These are phyloP conservation scores for Sonneratia alba DNA, from an alignment of 345 rosid species.

Conservation along the genomic window DNA sequence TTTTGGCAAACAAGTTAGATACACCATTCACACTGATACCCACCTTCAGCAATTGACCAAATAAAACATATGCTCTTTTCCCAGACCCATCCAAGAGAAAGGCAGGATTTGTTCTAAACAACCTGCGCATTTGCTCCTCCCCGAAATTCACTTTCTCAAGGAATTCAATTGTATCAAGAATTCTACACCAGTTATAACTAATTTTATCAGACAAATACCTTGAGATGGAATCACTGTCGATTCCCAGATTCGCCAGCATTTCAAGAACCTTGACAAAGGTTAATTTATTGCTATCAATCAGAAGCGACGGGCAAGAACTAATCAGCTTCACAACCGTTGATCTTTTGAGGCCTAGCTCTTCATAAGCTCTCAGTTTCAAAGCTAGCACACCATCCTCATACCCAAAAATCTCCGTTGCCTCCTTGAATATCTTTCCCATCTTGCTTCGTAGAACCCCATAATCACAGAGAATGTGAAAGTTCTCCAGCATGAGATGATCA, in stretches of 20 bases:
- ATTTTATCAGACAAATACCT: conserved; percentile 25
- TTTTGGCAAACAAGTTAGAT: too few species aligned
- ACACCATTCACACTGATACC: conserved; percentile 24
- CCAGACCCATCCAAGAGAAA: conserved; percentile 59
- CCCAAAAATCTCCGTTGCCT: conserved; percentile 46
- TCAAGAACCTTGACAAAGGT: conserved; percentile 43
- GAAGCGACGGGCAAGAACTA: conserved; percentile 42
- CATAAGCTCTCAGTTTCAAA: conserved; percentile 41
- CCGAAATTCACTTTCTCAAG: conserved; percentile 49
- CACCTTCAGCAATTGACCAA: conserved; percentile 50
- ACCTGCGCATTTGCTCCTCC: conserved; percentile 32
- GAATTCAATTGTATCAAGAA: conserved; percentile 49
- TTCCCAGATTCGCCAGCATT: conserved; percentile 34
- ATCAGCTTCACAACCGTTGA: conserved; percentile 47
- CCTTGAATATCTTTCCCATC: conserved; percentile 60
- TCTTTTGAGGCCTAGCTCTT: conserved; percentile 48
- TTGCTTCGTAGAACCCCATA: conserved; percentile 63
- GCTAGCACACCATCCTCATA: conserved; percentile 36
- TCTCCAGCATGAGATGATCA: conserved; percentile 51
- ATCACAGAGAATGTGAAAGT: conserved; percentile 43
- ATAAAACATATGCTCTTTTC: conserved; percentile 39
- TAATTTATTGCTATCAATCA: conserved; percentile 40
- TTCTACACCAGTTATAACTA: conserved; percentile 32
- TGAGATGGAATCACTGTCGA: conserved; percentile 46
- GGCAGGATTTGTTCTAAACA: conserved; percentile 41